phyloP scores from a whole-genome alignment of 2,329 filamentous ascomycete genomes.

The Aspergillus aculeatinus region DNA sequence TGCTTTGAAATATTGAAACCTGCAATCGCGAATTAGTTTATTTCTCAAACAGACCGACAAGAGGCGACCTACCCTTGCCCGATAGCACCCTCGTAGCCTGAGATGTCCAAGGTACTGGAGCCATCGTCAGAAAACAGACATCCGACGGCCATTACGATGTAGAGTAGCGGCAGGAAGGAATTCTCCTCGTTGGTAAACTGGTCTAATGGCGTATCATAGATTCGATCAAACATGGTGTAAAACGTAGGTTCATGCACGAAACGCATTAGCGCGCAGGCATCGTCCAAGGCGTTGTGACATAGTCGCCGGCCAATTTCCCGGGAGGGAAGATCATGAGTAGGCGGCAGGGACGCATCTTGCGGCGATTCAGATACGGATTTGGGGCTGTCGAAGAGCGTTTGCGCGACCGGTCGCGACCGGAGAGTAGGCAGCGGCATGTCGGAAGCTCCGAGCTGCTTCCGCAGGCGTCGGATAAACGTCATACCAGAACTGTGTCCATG shows the following conservation, averaged over 20 bases:
- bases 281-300: constrained; percentile 60
- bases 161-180: constrained; percentile 68
- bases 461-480: constrained; percentile 82
- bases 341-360: constrained; percentile 53
- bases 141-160: constrained; percentile 68
- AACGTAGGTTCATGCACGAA: constrained; percentile 82
- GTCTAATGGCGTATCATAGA: constrained; percentile 70
- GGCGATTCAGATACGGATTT: constrained; percentile 65
- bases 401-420: constrained; percentile 51
- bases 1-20: constrained; percentile 71
- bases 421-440: constrained; percentile 58
- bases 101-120: constrained; percentile 49
- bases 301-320: constrained; percentile 57
- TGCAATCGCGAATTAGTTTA: constrained; percentile 32
- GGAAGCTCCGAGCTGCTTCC: constrained; percentile 74
- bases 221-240: constrained; percentile 69
- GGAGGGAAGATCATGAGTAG: constrained; percentile 67
- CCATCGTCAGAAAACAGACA: constrained; percentile 67
- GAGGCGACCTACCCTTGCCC: constrained; percentile 53
- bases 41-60: background rate
- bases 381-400: constrained; percentile 68
- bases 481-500: constrained; percentile 90
- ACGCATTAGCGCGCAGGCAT: constrained; percentile 63
- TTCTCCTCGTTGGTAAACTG: constrained; percentile 64
- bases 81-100: constrained; percentile 51